A percentile compares a stretch with the other conserved stretches of the same genome.
phyloP scores from a whole-genome alignment of 2,329 filamentous ascomycete species.

The Stemphylium beticola region DNA sequence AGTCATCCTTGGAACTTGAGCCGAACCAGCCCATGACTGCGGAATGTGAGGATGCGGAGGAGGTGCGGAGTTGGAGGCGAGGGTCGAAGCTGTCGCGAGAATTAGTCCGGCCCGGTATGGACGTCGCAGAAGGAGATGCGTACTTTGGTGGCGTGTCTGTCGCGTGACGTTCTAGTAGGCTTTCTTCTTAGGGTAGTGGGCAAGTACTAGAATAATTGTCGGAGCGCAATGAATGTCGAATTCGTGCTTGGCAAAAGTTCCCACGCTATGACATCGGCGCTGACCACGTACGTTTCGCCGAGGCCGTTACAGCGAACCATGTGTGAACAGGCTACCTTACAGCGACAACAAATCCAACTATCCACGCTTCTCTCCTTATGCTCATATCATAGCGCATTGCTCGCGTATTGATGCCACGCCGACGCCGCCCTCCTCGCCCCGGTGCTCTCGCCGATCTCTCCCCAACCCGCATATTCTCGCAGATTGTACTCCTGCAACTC shows the following conservation, averaged over 20 bases:
- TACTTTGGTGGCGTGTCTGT: background rate
- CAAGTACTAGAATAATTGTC: background rate
- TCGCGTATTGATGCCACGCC: constrained; percentile 56
- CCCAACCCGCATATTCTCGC: constrained; percentile 69
- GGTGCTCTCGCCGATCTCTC: constrained; percentile 71
- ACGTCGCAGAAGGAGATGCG: background rate
- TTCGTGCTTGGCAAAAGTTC: constrained; percentile 27
- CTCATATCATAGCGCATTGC: constrained; percentile 24
- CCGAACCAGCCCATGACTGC: constrained; percentile 60
- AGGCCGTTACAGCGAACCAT: constrained; percentile 12
- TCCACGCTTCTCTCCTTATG: constrained; percentile 21
- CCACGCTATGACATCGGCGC: constrained; percentile 27
- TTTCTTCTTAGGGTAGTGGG: background rate
- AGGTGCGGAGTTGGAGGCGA: constrained; percentile 9
- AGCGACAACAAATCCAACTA: constrained; percentile 7
- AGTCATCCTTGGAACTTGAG: constrained; percentile 48
- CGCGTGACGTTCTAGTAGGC: background rate
- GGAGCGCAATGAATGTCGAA: constrained; percentile 14
- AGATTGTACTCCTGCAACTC: constrained; percentile 69
- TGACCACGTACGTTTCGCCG: constrained; percentile 22
- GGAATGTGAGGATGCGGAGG: constrained; percentile 18
- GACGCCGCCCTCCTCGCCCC: constrained; percentile 67
- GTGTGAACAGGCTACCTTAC: constrained; percentile 27
- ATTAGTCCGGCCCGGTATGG: background rate
- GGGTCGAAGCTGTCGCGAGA: constrained; percentile 10